These are phyloP conservation scores for Cryptosporidium parvum DNA, from an alignment of 169 alveolate species.

Conservation along the genomic window DNA sequence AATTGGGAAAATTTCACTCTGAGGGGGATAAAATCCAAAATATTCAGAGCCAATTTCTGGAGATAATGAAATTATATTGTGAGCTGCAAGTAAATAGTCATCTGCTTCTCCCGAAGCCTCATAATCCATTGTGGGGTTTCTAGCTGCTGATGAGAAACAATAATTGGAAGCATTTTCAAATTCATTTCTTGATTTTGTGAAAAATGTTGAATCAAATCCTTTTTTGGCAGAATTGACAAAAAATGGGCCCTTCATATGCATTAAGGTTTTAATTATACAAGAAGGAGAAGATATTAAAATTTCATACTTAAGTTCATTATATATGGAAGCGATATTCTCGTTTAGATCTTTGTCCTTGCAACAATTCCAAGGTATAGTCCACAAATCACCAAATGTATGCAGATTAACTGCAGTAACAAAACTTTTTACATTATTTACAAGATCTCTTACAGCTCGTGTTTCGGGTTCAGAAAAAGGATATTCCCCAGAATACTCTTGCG, in stretches of 20 bases:
- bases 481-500: conserved; percentile 77
- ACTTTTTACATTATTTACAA: conserved; percentile 11
- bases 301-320: conserved; percentile 65
- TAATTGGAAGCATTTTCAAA: conserved; percentile 40
- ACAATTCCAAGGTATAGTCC: conserved; percentile 80
- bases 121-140: conserved; percentile 78
- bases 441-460: conserved; percentile 73
- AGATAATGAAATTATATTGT: conserved; percentile 81
- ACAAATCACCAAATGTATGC: conserved; percentile 78
- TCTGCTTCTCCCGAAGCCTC: conserved; percentile 89
- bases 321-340: conserved; percentile 33
- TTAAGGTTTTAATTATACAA: conserved; percentile 53
- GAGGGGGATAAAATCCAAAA: conserved; percentile 76
- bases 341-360: conserved; percentile 63
- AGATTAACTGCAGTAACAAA: conserved; percentile 74
- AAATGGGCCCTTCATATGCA: conserved; percentile 4
- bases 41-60: conserved; percentile 86
- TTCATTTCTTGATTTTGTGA: conserved; percentile 18
- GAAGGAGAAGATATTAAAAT: conserved; percentile 56
- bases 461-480: conserved; percentile 80
- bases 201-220: conserved; percentile 28
- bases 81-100: conserved; percentile 86
- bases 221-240: conserved; percentile 7
- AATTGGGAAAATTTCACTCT: conserved; percentile 60
- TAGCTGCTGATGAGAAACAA: conserved; percentile 65